Evolutionary conservation across 2,329 filamentous ascomycete species (phyloP), one percentile per base, ranked within the genome.

Genomic region (Colletotrichum sp.): DNA sequence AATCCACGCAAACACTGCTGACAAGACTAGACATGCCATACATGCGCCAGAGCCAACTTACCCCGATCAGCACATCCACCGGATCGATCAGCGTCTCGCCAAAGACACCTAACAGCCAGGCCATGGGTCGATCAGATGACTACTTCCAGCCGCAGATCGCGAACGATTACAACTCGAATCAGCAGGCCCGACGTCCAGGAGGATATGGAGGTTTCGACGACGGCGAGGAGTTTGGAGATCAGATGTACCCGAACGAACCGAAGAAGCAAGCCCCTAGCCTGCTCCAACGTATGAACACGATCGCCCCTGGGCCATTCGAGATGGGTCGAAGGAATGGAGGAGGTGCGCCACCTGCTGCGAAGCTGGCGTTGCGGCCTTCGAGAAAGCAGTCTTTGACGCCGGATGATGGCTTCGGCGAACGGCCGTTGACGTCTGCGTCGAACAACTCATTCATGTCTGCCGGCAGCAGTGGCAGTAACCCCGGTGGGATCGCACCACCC

Each of bases 301-400:
- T 95, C 80, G 88, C 91, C 2, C 91, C 93, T 2, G 93, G 92
- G 0, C 93, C 93, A 0, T 94, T 95, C 79, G 91, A 92, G 77
- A 82, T 88, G 36, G 84, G 81, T 77, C 84, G 85, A 78, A 85
- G 84, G 52, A 81, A 84, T 5, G 73, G 62, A 78, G 80, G 71
- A 80, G 77, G 78, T 77, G 66, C 66, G 9, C 49, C 66, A 16
- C 32, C 78, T 39, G 73, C 78, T 30, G 79, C 78, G n/a, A 80
- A 81, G 16, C 85, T 86, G 57, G 81, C 83, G 2, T 84, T 85
- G 36, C 80, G 84, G 6, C 79, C 80, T 5, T n/a, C 57, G 16
- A 80, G 80, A n/a, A 82, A 80, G 62, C 78, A 82, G 10, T 80
- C 70, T 12, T 80, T 75, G 28, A 66, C 71, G 28, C 74, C 74